Conservation (phyloP, 768 basidiomycete species). For the Collybia sordida region DNA sequence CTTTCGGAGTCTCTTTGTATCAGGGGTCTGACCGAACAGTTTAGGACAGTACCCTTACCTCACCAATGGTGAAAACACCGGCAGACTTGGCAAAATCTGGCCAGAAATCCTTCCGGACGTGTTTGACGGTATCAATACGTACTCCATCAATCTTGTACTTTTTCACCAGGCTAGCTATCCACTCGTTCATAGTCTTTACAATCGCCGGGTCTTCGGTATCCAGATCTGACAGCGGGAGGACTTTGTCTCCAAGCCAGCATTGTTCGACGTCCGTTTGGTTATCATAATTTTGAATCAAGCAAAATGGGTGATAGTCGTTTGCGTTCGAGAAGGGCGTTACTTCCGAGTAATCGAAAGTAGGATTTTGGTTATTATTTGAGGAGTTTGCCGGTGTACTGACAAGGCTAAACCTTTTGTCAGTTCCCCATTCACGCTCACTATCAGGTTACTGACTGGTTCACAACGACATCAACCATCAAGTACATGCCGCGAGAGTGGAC, state of each 20-base stretch:
- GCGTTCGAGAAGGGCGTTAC: slow-evolving; percentile 25
- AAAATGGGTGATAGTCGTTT: slow-evolving; percentile 59
- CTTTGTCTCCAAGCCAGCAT: slow-evolving; percentile 75
- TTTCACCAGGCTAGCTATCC: slow-evolving; percentile 49
- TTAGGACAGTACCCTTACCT: slow-evolving; percentile 37
- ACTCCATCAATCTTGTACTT: slow-evolving; percentile 67
- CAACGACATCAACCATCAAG: slow-evolving; percentile 75
- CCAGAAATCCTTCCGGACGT: slow-evolving; percentile 70
- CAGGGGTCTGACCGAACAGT: background rate
- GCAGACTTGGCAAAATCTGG: slow-evolving; percentile 57
- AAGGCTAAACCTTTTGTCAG: slow-evolving; percentile 10
- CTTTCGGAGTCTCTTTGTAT: slow-evolving; percentile 4
- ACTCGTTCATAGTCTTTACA: slow-evolving; percentile 50
- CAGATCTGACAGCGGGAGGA: slow-evolving; percentile 66
- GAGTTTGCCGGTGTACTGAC: slow-evolving; percentile 14
- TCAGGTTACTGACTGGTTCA: slow-evolving; percentile 59
- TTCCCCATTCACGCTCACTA: background rate
- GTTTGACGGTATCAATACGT: slow-evolving; percentile 63
- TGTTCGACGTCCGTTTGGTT: slow-evolving; percentile 58
- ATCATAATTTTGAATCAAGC: slow-evolving; percentile 60
- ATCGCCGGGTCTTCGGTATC: slow-evolving; percentile 66
- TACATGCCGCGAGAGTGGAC: slow-evolving; percentile 62
- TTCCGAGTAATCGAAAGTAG: slow-evolving; percentile 24
- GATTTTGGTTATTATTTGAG: slow-evolving; percentile 4
- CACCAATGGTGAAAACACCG: slow-evolving; percentile 73